phyloP scores from a whole-genome alignment of 331 rosid species.

The Cucumis variabilis region DNA sequence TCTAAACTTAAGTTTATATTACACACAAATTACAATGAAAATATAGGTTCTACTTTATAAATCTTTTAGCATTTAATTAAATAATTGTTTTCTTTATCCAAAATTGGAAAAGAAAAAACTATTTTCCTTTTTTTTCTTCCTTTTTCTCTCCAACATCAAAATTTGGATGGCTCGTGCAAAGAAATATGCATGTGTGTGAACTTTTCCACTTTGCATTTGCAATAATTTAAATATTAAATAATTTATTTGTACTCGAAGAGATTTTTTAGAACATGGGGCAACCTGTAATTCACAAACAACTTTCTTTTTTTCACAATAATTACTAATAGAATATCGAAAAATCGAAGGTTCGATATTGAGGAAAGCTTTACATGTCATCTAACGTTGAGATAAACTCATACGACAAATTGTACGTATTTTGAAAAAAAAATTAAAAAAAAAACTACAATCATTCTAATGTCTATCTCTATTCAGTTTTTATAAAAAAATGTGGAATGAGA shows the following conservation, averaged over 20 bases:
- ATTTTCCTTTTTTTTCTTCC: too few relatives aligned
- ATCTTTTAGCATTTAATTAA: neutral
- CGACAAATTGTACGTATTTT: too few relatives aligned
- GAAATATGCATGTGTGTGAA: neutral
- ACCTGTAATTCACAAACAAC: neutral
- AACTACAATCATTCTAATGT: too few relatives aligned
- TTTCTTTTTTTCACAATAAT: neutral
- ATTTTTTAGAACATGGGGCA: neutral
- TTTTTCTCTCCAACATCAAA: neutral
- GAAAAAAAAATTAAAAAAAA: too few relatives aligned
- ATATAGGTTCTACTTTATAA: neutral
- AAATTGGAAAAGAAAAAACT: too few relatives aligned
- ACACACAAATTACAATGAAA: neutral
- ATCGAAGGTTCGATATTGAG: too few relatives aligned
- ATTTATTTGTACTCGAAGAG: neutral
- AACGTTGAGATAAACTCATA: too few relatives aligned
- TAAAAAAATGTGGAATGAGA: too few relatives aligned
- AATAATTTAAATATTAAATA: neutral
- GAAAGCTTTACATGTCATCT: too few relatives aligned
- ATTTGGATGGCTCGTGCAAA: neutral
- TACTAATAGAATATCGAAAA: too few relatives aligned
- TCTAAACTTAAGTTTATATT: neutral
- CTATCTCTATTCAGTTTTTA: too few relatives aligned
- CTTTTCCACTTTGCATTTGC: conserved; percentile 13
- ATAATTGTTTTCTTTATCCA: too few relatives aligned